Base-by-base conservation (phyloP, 2,329 filamentous ascomycete genomes). In the Colletotrichum australisinense region DNA sequence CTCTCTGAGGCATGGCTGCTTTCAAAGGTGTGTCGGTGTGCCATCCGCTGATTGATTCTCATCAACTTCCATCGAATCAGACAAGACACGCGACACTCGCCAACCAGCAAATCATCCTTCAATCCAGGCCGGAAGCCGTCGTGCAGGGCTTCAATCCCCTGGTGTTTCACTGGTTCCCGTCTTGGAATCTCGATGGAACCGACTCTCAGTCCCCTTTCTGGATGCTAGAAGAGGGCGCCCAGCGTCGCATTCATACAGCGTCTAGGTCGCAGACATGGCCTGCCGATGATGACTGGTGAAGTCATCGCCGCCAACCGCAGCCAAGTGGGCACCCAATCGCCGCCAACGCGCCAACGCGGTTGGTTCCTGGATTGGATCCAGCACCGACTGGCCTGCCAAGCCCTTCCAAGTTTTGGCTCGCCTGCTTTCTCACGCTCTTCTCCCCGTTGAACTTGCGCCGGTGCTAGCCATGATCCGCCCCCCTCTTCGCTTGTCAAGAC, bases 271-370 rank as follows among this genome's bases (percentile, higher is more conserved):
- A 59, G 62, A 60, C n/a, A 35, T 71, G 70, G 55, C 35, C 66
- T 66, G 38, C 52, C 49, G 70, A 74, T 74, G 73, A 74, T 74
- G 73, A 73, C 28, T 38, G 30, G 73, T 74, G 73, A 74, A 67
- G 73, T 74, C 73, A 74, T 74, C 70, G 65, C 70, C n/a, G 56
- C 64, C 66, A 49, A 24, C 24, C 26, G 53, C 53, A 55, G 11
- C 24, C 46, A 58, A 53, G 58, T 63, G 46, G 63, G 59, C 65
- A 69, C 52, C 70, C 70, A 73, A 74, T 74, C 59, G 67, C 64
- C 49, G 35, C 59, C 14, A 49, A 28, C 56, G 52, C 12, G 52
- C 26, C 58, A 4, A 24, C 30, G n/a, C 53, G 19, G 70, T 65
- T 35, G 30, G 63, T 74, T 69, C 65, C 69, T 74, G 65, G 70